Conservation (phyloP, 352 stramenopile genomes). For the Globisporangium lucens region DNA sequence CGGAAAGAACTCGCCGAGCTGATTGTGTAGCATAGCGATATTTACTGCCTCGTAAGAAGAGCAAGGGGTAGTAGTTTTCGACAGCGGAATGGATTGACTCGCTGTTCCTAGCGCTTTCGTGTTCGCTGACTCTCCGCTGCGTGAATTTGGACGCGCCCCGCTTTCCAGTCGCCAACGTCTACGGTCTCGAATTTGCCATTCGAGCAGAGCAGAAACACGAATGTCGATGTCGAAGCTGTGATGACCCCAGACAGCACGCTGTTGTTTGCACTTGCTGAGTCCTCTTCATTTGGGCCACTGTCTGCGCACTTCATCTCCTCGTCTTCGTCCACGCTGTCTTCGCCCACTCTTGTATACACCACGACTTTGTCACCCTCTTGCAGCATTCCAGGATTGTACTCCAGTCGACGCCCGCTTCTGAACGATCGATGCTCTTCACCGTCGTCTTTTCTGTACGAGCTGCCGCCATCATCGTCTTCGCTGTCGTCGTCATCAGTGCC, state of each 20-base stretch:
- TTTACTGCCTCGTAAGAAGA: too few relatives aligned
- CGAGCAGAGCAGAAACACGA: slow-evolving; percentile 42
- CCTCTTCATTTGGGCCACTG: not conserved
- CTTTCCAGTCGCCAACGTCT: slow-evolving; percentile 41
- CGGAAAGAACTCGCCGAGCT: slow-evolving; percentile 11
- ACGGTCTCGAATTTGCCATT: slow-evolving; percentile 41
- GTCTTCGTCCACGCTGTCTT: slow-evolving; percentile 9
- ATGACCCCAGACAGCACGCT: slow-evolving; percentile 41
- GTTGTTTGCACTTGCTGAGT: slow-evolving; percentile 9
- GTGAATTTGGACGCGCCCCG: slow-evolving; percentile 26
- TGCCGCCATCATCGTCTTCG: not conserved
- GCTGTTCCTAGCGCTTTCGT: slow-evolving; percentile 9
- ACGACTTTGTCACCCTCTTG: slow-evolving; percentile 62
- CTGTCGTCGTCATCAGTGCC: slow-evolving; percentile 23
- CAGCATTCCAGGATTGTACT: slow-evolving; percentile 46
- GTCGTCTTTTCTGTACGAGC: not conserved
- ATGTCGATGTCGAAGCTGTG: slow-evolving; percentile 38
- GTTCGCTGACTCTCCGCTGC: slow-evolving; percentile 10
- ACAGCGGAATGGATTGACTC: too few relatives aligned
- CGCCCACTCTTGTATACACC: slow-evolving; percentile 11
- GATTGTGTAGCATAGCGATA: too few relatives aligned
- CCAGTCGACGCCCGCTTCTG: slow-evolving; percentile 19
- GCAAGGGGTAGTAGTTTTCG: too few relatives aligned
- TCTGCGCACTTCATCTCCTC: not conserved
- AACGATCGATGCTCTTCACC: slow-evolving; percentile 5